A percentile compares a stretch with the other conserved stretches of the same genome.
Evolutionary conservation across 345 rosid genomes (phyloP).

Genomic region (Aquilaria yunnanensis): DNA sequence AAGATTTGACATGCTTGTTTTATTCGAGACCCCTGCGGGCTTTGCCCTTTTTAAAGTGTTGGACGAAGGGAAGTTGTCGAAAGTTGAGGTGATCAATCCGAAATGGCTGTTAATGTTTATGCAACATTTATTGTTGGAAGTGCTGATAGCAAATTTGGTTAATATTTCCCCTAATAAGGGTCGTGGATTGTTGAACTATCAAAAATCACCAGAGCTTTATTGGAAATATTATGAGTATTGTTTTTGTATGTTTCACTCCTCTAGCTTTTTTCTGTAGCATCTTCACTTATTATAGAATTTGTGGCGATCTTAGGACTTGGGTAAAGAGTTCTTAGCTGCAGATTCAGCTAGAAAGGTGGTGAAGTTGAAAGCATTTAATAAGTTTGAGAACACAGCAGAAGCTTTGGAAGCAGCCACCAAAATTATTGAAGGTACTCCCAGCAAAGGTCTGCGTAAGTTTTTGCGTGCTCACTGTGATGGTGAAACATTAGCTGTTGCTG

Average conservation of each 20-base stretch:
- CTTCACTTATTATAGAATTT: not conserved
- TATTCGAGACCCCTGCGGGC: constrained; percentile 28
- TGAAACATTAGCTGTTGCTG: constrained; percentile 63
- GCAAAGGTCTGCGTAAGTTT: constrained; percentile 69
- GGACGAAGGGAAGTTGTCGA: constrained; percentile 62
- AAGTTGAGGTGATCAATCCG: constrained; percentile 50
- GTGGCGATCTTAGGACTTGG: constrained; percentile 37
- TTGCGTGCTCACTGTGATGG: constrained; percentile 59
- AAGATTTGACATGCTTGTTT: constrained; percentile 11
- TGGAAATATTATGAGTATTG: not conserved
- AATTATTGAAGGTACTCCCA: constrained; percentile 59
- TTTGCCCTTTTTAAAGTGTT: constrained; percentile 64
- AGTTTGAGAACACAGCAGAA: constrained; percentile 73
- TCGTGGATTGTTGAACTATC: no score
- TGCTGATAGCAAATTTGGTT: no score
- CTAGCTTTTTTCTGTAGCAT: not conserved
- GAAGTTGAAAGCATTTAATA: constrained; percentile 62
- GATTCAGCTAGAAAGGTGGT: constrained; percentile 75
- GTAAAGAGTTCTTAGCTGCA: constrained; percentile 43
- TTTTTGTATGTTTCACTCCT: not conserved
- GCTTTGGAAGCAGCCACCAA: constrained; percentile 68
- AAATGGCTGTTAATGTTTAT: no score
- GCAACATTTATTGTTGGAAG: no score
- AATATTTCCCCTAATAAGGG: no score
- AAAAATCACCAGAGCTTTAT: not conserved